Base-by-base conservation (phyloP, 208 protist species). In the Acanthamoeba castellanii region DNA sequence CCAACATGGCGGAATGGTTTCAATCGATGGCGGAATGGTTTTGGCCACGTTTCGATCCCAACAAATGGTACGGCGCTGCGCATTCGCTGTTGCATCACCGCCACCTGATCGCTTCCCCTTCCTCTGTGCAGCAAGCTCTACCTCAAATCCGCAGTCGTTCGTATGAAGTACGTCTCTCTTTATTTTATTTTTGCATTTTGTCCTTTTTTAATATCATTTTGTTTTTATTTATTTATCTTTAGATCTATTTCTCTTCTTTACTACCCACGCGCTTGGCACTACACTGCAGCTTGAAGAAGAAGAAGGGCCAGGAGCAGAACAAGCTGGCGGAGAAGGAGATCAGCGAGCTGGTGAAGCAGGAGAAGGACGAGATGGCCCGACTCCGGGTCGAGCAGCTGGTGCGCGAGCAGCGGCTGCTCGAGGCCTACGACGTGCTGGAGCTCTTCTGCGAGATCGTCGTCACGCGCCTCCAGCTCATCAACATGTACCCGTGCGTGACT, bases 301-400 rank as follows among this genome's bases (percentile, higher is more conserved):
- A 93, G 61, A 93, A 93, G 27, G 50, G 50, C 2, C 37, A 93
- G 61, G 50, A 93, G 42, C 37, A 93, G 88, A 78, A 78, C 88
- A 93, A 93, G 88, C 37, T 78, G 45, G 27, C 14, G 88, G 50
- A 93, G 42, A 93, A 93, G 27, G 50, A 70, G 42, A 93, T 64
- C 42, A 47, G 50, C 25, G 50, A 93, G 20, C 37, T 64, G n/a
- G 50, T 42, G 25, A 93, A 93, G 64, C 37, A 93, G 42, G 50
- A 93, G 88, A 93, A 93, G 66, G 50, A 93, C 2, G 72, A 81
- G 14, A 2, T 81, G 37, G 72, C 72, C 25, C 72, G 72, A n/a
- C 72, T 81, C 27, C 25, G 55, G 20, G 82, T 89, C 4, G 82
- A 89, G 55, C 82, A 89, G 30, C 52, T 89, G 3, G 55, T 89